These are phyloP conservation scores for Cucurbita maxima DNA, from an alignment of 306 rosid species.

Conservation along the genomic window DNA sequence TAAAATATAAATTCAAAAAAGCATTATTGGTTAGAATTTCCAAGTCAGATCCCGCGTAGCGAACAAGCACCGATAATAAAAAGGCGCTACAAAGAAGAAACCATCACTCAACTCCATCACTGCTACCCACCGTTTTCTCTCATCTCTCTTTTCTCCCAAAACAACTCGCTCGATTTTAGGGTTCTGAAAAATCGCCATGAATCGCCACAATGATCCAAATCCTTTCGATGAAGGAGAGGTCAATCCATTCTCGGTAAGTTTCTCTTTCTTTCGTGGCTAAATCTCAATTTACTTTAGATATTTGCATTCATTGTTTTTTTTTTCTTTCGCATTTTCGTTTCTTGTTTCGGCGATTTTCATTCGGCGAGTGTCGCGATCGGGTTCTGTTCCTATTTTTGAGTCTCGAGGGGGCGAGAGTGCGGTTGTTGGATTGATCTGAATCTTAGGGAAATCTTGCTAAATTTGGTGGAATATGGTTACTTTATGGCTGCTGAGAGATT, in stretches of 20 bases:
- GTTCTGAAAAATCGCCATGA: conserved; percentile 49
- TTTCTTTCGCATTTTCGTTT: not conserved
- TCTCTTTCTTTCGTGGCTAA: not conserved
- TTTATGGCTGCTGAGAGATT: not conserved
- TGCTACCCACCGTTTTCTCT: not conserved
- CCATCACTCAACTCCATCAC: not conserved
- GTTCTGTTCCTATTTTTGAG: not conserved
- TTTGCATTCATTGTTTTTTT: not conserved
- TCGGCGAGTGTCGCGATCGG: not conserved
- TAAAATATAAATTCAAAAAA: conserved; percentile 3
- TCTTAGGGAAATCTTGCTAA: conserved; percentile 2
- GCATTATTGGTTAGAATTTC: not conserved
- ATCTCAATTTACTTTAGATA: conserved; percentile 24
- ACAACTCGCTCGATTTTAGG: conserved; percentile 14
- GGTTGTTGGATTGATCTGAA: conserved; percentile 10
- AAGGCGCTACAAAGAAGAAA: not conserved
- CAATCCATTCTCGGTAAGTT: conserved; percentile 84
- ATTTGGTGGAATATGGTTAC: not conserved
- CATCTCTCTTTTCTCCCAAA: not conserved
- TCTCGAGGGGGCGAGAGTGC: not conserved
- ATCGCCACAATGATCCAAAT: conserved; percentile 81
- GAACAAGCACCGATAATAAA: not conserved
- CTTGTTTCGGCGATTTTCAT: not conserved
- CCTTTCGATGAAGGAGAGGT: conserved; percentile 88
- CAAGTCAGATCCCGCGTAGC: conserved; percentile 8